Evolutionary conservation across 1,284 basidiomycete species (phyloP), one percentile per base, ranked within the genome.

Genomic region (Puccinia hordei): DNA sequence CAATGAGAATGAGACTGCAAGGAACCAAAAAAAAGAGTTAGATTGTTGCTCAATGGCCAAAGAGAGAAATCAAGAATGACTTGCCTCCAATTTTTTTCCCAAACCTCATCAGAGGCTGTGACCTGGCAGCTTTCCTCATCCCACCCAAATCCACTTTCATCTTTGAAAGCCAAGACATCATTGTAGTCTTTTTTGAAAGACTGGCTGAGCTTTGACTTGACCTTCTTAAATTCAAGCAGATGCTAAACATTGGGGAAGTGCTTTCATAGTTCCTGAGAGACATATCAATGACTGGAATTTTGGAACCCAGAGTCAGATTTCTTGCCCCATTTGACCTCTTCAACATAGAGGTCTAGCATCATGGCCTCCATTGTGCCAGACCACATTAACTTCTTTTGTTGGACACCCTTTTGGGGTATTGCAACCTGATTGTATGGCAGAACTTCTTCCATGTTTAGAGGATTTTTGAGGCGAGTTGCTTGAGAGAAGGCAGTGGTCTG

Each of bases 71-170:
- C n/a, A n/a, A 24, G 22, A 15, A 44, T n/a, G 19, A 24, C 15
- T 44, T 12, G 44, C 17, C 8, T 22, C 53, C 53, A 55, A 27
- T 6, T 44, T 17, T 9, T 68, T 19, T 68, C 44, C 65, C 65
- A 68, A 1, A 68, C 65, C 5, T 44, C 65, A 24, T 46, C 15
- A 0, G 27, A 68, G 13, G 65, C 65, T 9, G 17, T 68, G 2
- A 68, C 38, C 19, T 68, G 38, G 44, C 65, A 68, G 38, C 12
- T 41, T 41, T 4, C 12, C 2, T 68, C 9, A 17, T 68, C 65
- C 65, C 65, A 68, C 2, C 65, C 38, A 68, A 68, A 68, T 13
- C 65, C 65, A n/a, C 65, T 68, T 8, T 35, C 65, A 12, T 68
- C 65, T 27, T 55, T 61, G 27, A 8, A 61, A 4, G n/a, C 57